Base-by-base conservation (phyloP, 2,329 filamentous ascomycete genomes). In the Kalmusia sp. region DNA sequence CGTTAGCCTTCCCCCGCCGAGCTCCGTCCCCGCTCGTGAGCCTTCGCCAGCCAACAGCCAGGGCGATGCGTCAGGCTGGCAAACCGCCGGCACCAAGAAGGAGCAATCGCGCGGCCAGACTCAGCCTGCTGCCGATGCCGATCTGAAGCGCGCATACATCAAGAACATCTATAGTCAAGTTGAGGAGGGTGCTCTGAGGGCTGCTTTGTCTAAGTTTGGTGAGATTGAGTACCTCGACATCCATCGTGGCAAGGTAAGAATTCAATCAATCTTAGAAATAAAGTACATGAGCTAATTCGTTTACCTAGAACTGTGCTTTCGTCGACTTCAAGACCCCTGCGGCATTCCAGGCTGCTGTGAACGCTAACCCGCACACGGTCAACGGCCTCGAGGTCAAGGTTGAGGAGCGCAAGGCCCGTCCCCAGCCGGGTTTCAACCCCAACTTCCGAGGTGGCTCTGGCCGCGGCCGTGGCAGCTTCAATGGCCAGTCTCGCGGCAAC, bases 131-230 rank as follows among this genome's bases (percentile, higher is more conserved):
- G 72, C 79, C 40, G 90, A 93, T 68, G 89, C 91, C 68, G 89
- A 93, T 58, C 86, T 86, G 57, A 88, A 88, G 49, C 85, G 92
- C 63, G 95, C 90, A 17, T 98, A 97, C 76, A 92, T 99, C 76
- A 96, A 96, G 82, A 96, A 93, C 67, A 93, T 98, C 44, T 93
- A 88, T 44, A 92, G 96, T 28, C 93, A 92, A 78, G 88, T 99
- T 47, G 85, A 91, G 71, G 84, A 87, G 12, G 84, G 86, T 34
- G 85, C 91, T 40, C 81, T 99, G 54, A 88, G 84, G 74, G 81
- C 83, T 48, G 83, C 86, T 49, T 80, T 99, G 46, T 82, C 86
- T 63, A 85, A 87, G 64, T 92, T 88, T 47, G 86, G 85, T 58
- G 85, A 87, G 70, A 72, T 88, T 41, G 78, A 79, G 55, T 86